Evolutionary conservation across 805 yeast species (phyloP), one percentile per base, ranked within the genome.

Genomic region (Pichia kluyveri): DNA sequence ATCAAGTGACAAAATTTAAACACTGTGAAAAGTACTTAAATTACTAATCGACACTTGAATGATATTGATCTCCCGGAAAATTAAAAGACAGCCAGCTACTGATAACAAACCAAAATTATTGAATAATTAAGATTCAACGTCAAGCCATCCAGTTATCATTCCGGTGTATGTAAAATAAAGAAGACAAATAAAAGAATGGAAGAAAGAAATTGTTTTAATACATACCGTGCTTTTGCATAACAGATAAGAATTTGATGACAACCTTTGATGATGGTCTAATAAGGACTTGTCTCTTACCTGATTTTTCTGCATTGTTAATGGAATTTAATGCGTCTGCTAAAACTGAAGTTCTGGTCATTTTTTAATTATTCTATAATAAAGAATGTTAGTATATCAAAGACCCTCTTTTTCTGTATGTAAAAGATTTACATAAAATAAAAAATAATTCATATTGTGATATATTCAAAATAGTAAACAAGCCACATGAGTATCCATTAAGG

Each of bases 251-350:
- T 79, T 89, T 91, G 85, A 90, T 80, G 79, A 90, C 89, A 68
- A 90, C 98, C 84, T 90, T 90, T 69, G 97, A 90, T 50, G 97
- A 88, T 62, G 98, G 98, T 83, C 97, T 87, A 76, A 90, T 83
- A 70, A 90, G 77, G 65, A 90, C 97, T 80, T 90, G 98, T 80
- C 98, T 86, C 81, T 90, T 91, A 76, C 98, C 98, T 74, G 96
- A 83, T 77, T 89, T 91, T 79, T 91, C 97, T 77, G 98, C 98
- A 76, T 91, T 90, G 91, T 90, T 89, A 76, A 90, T 90, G 67
- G 96, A 84, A 77, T 91, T 91, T 69, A 90, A 84, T 71, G 97
- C 97, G 80, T 90, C 98, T 70, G 96, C 96, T 73, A 90, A 86
- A 74, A 85, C 97, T 68, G 98, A 90, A 64, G 96, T 82, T 80